Percentiles rank a stretch among this genome's conserved stretches.
phyloP scores from a whole-genome alignment of 169 alveolate species.

The Cryptosporidium viatorum region DNA sequence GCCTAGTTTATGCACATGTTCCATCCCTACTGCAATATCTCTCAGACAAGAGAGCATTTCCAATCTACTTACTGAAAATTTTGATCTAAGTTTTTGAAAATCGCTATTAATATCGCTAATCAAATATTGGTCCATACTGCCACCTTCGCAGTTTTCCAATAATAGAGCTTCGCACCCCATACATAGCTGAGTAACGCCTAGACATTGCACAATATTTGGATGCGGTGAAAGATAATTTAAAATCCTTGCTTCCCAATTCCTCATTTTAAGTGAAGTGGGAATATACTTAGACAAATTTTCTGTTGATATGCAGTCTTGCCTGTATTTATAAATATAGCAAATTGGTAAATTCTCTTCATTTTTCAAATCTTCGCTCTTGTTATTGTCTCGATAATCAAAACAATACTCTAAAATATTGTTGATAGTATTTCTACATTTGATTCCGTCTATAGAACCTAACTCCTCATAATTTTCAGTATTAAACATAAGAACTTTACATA shows the following conservation, averaged over 20 bases:
- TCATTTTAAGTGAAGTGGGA: conserved; percentile 80
- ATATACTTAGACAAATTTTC: conserved; percentile 77
- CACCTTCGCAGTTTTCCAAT: conserved; percentile 79
- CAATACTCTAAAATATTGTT: not conserved
- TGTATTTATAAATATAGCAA: conserved; percentile 76
- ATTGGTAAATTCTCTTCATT: not conserved
- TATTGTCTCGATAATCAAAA: not conserved
- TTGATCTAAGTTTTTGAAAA: conserved; percentile 21
- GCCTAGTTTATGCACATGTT: conserved; percentile 68
- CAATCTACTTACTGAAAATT: conserved; percentile 73
- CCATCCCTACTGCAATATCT: conserved; percentile 81
- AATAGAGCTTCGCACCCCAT: conserved; percentile 79
- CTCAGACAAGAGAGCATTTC: conserved; percentile 77
- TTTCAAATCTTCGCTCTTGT: not conserved
- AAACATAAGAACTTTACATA: conserved; percentile 77
- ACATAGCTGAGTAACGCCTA: conserved; percentile 77
- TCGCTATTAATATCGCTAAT: not conserved
- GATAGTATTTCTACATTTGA: not conserved
- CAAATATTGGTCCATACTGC: conserved; percentile 79
- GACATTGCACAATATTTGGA: conserved; percentile 76
- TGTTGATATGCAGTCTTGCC: conserved; percentile 71
- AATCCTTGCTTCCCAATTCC: conserved; percentile 80
- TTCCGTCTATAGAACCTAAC: not conserved
- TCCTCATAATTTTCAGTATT: conserved; percentile 19
- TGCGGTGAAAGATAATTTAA: conserved; percentile 74